Conservation (phyloP, 139 green algal species). For the Asterochloris sp. region DNA sequence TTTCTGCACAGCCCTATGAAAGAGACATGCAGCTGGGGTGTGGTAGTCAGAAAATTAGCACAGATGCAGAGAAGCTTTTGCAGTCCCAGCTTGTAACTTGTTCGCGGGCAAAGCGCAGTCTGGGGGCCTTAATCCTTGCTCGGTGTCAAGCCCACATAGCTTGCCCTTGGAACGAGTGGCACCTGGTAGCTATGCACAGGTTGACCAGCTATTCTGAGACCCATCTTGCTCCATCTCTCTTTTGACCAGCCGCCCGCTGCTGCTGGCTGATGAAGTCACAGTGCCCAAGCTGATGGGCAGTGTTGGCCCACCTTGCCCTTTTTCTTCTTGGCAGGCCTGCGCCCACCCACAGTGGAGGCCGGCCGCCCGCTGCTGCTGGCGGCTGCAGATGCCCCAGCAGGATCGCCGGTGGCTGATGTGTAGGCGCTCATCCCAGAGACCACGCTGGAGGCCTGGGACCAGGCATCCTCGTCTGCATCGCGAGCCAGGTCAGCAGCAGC, state of each 20-base stretch:
- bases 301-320: conserved; percentile 9
- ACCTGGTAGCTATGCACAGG: no score
- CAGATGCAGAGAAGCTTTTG: neutral
- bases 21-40: neutral
- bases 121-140: no score
- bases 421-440: conserved; percentile 53
- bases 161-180: no score
- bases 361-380: conserved; percentile 9
- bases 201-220: no score
- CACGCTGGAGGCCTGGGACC: conserved; percentile 27
- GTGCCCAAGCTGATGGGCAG: neutral
- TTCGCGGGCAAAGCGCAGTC: neutral
- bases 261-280: neutral
- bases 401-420: conserved; percentile 20
- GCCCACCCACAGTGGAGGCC: conserved; percentile 42
- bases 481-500: conserved; percentile 7
- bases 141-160: no score
- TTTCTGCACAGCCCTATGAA: no score
- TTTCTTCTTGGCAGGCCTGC: conserved; percentile 28
- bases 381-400: neutral
- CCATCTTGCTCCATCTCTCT: no score
- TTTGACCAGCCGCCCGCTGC: neutral
- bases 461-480: conserved; percentile 17
- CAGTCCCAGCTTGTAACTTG: neutral
- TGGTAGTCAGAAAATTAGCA: neutral